phyloP scores from a whole-genome alignment of 2,329 filamentous ascomycete species.

The Exutisphaerella laricina region DNA sequence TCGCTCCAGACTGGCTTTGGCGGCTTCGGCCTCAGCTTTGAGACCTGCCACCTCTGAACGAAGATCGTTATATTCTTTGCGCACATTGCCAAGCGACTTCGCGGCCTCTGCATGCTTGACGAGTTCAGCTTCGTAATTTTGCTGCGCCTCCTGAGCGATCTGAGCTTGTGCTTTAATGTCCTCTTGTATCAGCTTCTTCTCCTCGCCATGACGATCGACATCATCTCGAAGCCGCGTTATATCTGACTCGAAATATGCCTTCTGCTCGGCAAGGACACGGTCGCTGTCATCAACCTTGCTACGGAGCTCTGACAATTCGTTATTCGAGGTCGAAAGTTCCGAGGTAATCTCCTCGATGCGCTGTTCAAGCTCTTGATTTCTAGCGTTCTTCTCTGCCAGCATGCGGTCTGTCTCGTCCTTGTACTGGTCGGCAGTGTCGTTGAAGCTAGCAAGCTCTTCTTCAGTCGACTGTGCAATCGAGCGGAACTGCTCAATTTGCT shows the following conservation, averaged over 20 bases:
- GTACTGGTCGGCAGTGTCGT: conserved; percentile 77
- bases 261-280: conserved; percentile 73
- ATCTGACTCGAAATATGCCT: conserved; percentile 69
- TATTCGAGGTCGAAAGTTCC: conserved; percentile 76
- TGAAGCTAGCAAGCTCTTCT: conserved; percentile 75
- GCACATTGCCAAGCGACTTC: conserved; percentile 71
- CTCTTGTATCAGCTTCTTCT: conserved; percentile 79
- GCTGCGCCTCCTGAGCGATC: conserved; percentile 86
- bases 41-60: conserved; percentile 71
- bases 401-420: conserved; percentile 76
- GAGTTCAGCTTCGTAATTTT: conserved; percentile 91
- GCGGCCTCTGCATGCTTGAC: conserved; percentile 96
- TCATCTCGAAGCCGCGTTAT: conserved; percentile 77
- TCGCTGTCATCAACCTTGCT: conserved; percentile 71
- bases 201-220: conserved; percentile 70
- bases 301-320: conserved; percentile 72
- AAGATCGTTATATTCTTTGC: conserved; percentile 73
- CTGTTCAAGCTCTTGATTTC: conserved; percentile 74
- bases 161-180: conserved; percentile 90
- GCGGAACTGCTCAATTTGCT: conserved; percentile 81
- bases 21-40: conserved; percentile 77
- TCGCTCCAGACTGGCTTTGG: conserved; percentile 70
- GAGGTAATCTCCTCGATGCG: conserved; percentile 75
- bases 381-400: conserved; percentile 70
- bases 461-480: conserved; percentile 81